Conservation (phyloP, 768 basidiomycete genomes). For the Lyophyllum atratum region DNA sequence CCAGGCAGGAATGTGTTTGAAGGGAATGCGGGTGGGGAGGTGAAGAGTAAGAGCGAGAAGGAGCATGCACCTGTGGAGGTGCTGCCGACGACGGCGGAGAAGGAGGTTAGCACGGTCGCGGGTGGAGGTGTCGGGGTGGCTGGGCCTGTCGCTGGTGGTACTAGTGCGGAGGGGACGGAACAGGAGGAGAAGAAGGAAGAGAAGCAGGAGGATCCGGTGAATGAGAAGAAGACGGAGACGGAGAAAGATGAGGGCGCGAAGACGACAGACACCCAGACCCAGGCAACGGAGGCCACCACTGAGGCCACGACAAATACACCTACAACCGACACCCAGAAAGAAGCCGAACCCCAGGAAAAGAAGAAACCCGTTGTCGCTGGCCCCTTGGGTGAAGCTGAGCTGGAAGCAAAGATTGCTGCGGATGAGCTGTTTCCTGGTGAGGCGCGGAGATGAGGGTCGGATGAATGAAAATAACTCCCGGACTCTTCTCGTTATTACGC, state of each 20-base stretch:
- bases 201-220: not conserved
- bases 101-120: conserved; percentile 7
- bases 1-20: conserved; percentile 80
- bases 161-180: conserved; percentile 10
- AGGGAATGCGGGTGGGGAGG: conserved; percentile 43
- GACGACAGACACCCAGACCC: not conserved
- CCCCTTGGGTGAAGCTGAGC: conserved; percentile 11
- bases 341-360: not conserved
- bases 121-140: conserved; percentile 12
- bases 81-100: conserved; percentile 14
- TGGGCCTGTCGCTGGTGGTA: conserved; percentile 15
- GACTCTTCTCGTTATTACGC: not conserved
- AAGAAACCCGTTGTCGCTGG: conserved; percentile 7
- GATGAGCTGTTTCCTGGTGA: conserved; percentile 14
- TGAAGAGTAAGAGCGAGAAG: conserved; percentile 39
- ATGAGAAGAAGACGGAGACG: not conserved
- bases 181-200: not conserved
- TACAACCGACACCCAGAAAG: not conserved
- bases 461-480: not conserved
- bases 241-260: not conserved
- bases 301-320: not conserved
- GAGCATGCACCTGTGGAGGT: not conserved
- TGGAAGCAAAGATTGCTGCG: conserved; percentile 15
- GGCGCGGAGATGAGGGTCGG: not conserved
- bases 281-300: not conserved